phyloP scores from a whole-genome alignment of 2,329 filamentous ascomycete species.

The Nectriaceae sp. region DNA sequence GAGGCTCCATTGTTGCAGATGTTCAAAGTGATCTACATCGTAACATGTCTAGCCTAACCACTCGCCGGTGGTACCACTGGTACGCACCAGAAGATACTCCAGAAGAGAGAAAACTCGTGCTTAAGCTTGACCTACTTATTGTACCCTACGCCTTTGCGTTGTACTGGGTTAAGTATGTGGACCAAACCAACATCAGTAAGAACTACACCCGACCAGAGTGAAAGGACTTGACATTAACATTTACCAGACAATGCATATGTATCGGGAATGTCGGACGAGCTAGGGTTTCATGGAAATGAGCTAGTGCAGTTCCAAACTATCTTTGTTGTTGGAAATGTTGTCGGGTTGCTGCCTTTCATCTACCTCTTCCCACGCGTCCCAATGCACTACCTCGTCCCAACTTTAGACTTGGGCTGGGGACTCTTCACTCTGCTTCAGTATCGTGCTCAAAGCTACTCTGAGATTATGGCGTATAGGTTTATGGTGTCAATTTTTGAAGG shows the following conservation, averaged over 20 bases:
- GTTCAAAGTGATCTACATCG: background rate
- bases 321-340: slow-evolving; percentile 20
- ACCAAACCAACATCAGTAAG: slow-evolving; percentile 23
- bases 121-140: slow-evolving; percentile 58
- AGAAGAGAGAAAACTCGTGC: slow-evolving; percentile 41
- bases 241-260: slow-evolving; percentile 18
- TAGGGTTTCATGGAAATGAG: slow-evolving; percentile 17
- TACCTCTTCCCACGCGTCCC: slow-evolving; percentile 18
- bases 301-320: slow-evolving; percentile 20
- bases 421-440: slow-evolving; percentile 17
- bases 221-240: background rate
- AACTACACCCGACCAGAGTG: no score
- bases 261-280: slow-evolving; percentile 19
- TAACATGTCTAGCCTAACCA: slow-evolving; percentile 9
- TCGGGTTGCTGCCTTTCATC: slow-evolving; percentile 18
- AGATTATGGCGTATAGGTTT: slow-evolving; percentile 17
- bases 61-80: slow-evolving; percentile 39
- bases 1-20: background rate
- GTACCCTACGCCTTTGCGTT: slow-evolving; percentile 46
- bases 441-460: slow-evolving; percentile 12
- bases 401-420: slow-evolving; percentile 15
- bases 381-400: slow-evolving; percentile 19
- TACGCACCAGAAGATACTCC: slow-evolving; percentile 49
- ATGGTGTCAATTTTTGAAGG: slow-evolving; percentile 20
- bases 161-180: slow-evolving; percentile 23